Conservation (phyloP, 192 early-diverging fungal genomes). For the Coemansia javaensis region DNA sequence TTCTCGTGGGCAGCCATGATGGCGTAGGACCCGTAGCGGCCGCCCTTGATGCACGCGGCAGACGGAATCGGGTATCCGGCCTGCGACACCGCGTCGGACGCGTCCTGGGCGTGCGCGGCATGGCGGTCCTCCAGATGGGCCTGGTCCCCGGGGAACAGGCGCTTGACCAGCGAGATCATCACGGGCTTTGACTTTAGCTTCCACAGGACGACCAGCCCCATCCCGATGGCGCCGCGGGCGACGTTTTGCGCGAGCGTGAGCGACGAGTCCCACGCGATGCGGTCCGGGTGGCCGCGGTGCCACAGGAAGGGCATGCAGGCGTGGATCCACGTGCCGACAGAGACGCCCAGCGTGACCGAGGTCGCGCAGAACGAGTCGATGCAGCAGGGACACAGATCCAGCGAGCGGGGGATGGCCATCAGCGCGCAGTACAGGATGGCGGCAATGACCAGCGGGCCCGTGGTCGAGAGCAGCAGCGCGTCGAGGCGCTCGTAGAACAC, state of each 20-base stretch:
- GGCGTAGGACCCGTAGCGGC: conserved; percentile 38
- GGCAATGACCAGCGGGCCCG: conserved; percentile 34
- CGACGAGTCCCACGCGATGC: conserved; percentile 41
- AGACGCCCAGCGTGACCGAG: conserved; percentile 36
- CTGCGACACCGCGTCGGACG: neutral
- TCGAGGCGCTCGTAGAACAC: conserved; percentile 24
- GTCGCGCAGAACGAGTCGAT: conserved; percentile 45
- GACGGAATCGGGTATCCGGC: conserved; percentile 12
- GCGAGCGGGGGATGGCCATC: conserved; percentile 31
- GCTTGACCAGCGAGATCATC: conserved; percentile 11
- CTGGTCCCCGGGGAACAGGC: neutral
- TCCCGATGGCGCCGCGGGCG: conserved; percentile 22
- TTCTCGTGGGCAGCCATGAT: conserved; percentile 42
- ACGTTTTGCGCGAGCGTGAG: conserved; percentile 28
- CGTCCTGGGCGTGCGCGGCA: neutral
- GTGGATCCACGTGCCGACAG: conserved; percentile 37
- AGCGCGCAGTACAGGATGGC: conserved; percentile 21
- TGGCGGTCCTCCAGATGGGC: neutral
- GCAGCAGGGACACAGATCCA: conserved; percentile 50
- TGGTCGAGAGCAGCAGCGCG: conserved; percentile 23
- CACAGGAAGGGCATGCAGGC: conserved; percentile 37
- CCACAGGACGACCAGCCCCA: conserved; percentile 38
- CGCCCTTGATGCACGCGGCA: conserved; percentile 3
- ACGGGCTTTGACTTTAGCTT: conserved; percentile 39
- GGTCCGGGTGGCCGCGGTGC: conserved; percentile 15